These are phyloP conservation scores for Metarhizium guizhouense DNA, from an alignment of 2,329 filamentous ascomycete genomes.

Conservation along the genomic window DNA sequence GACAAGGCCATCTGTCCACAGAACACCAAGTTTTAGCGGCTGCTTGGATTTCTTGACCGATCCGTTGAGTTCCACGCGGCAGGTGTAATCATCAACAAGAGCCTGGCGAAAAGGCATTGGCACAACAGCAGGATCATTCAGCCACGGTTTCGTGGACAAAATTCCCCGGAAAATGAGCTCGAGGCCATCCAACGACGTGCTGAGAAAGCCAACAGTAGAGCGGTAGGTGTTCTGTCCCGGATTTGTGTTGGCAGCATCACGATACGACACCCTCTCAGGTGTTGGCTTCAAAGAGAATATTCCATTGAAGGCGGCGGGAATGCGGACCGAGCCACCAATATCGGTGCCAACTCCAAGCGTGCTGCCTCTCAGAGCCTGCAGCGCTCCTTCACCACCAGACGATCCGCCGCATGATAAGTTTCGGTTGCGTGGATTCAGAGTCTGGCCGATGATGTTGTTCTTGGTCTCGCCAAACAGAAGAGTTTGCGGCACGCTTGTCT, in stretches of 20 bases:
- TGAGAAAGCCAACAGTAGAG: constrained; percentile 55
- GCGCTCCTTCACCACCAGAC: constrained; percentile 45
- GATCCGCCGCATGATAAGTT: constrained; percentile 53
- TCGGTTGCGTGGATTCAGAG: constrained; percentile 54
- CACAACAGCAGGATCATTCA: constrained; percentile 54
- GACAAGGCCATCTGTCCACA: constrained; percentile 41
- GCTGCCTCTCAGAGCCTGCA: constrained; percentile 31
- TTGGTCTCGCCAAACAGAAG: constrained; percentile 44
- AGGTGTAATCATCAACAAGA: constrained; percentile 28
- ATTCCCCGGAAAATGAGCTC: constrained; percentile 47
- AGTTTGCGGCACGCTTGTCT: constrained; percentile 57
- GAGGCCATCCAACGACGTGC: constrained; percentile 43
- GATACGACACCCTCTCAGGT: constrained; percentile 10
- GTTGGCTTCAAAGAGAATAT: constrained; percentile 26
- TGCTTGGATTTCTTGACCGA: constrained; percentile 4
- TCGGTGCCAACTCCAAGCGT: constrained; percentile 31
- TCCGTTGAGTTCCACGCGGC: constrained; percentile 11
- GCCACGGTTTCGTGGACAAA: constrained; percentile 53
- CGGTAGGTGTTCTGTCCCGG: constrained; percentile 52
- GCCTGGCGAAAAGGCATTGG: constrained; percentile 57
- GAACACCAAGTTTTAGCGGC: constrained; percentile 44
- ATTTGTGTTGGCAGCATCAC: constrained; percentile 15
- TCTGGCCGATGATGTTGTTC: constrained; percentile 55
- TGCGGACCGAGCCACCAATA: constrained; percentile 31
- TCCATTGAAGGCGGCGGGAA: constrained; percentile 25